phyloP scores from a whole-genome alignment of 768 basidiomycete species.

The Punctularia strigosozonata region DNA sequence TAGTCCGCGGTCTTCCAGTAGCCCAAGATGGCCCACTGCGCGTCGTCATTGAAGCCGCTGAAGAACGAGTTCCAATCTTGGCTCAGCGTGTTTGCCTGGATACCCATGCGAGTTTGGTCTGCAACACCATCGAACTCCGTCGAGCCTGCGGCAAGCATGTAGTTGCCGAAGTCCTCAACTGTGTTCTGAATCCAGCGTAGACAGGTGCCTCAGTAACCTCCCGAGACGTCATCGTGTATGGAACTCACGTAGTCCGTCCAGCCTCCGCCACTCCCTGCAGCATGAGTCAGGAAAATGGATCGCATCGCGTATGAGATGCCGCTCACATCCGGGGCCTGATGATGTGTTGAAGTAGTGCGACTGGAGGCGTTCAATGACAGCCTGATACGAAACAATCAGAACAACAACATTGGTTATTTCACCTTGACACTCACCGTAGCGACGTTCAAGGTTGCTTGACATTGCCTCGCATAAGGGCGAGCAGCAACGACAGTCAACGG shows the following conservation, averaged over 20 bases:
- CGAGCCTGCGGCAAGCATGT: constrained; percentile 39
- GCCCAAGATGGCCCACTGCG: constrained; percentile 8
- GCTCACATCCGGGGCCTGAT: constrained; percentile 33
- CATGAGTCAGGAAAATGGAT: too few relatives aligned
- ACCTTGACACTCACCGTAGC: neutral
- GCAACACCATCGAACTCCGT: constrained; percentile 27
- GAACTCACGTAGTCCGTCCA: constrained; percentile 44
- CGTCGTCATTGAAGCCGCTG: constrained; percentile 40
- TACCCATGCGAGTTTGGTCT: constrained; percentile 33
- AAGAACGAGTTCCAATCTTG: constrained; percentile 33
- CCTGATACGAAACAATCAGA: constrained; percentile 6
- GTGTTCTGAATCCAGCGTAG: constrained; percentile 30
- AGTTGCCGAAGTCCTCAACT: constrained; percentile 43
- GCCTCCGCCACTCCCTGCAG: constrained; percentile 36
- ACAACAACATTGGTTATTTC: neutral
- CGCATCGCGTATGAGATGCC: too few relatives aligned
- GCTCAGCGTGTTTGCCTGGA: constrained; percentile 23
- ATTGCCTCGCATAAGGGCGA: neutral
- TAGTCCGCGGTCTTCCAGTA: neutral
- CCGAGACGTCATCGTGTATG: neutral
- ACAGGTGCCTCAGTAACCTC: neutral
- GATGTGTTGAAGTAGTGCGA: constrained; percentile 26
- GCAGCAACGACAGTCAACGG: neutral
- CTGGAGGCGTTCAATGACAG: constrained; percentile 16
- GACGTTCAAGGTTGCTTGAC: neutral